These are phyloP conservation scores for Cyclanthera cordifolia DNA, from an alignment of 306 rosid genomes.

Conservation along the genomic window DNA sequence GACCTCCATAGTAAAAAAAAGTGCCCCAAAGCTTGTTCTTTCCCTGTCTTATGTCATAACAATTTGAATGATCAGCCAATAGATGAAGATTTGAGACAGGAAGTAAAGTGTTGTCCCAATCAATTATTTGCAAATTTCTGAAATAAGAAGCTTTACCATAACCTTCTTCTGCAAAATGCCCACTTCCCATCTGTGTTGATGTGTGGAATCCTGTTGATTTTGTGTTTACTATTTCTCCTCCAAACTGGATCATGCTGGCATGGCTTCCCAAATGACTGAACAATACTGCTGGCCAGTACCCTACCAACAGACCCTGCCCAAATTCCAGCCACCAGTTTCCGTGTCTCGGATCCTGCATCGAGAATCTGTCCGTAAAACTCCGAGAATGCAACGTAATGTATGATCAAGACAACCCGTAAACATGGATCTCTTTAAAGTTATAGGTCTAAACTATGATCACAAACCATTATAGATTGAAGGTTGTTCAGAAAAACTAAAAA, in stretches of 20 bases:
- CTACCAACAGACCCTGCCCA: constrained; percentile 74
- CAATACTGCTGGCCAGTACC: constrained; percentile 88
- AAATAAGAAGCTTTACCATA: constrained; percentile 88
- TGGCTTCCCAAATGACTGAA: constrained; percentile 84
- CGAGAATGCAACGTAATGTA: neutral
- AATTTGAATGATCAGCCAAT: constrained; percentile 70
- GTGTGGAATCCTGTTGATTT: constrained; percentile 81
- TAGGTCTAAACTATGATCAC: neutral
- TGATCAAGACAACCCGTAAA: neutral
- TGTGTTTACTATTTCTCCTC: constrained; percentile 89
- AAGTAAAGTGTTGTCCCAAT: constrained; percentile 91
- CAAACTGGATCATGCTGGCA: constrained; percentile 93
- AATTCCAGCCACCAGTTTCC: constrained; percentile 98
- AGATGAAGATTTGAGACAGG: constrained; percentile 67
- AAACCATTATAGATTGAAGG: too few relatives aligned
- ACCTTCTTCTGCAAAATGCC: constrained; percentile 91
- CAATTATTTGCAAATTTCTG: constrained; percentile 80
- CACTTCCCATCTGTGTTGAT: constrained; percentile 94
- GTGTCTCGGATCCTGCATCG: constrained; percentile 76
- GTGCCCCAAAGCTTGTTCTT: constrained; percentile 82
- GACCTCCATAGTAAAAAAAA: constrained; percentile 96
- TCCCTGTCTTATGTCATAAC: constrained; percentile 81
- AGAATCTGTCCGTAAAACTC: neutral
- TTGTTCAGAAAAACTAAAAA: too few relatives aligned
- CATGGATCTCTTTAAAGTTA: neutral